Evolutionary conservation across 805 yeast genomes (phyloP).

Genomic region (Monosporozyma yasuniensis): DNA sequence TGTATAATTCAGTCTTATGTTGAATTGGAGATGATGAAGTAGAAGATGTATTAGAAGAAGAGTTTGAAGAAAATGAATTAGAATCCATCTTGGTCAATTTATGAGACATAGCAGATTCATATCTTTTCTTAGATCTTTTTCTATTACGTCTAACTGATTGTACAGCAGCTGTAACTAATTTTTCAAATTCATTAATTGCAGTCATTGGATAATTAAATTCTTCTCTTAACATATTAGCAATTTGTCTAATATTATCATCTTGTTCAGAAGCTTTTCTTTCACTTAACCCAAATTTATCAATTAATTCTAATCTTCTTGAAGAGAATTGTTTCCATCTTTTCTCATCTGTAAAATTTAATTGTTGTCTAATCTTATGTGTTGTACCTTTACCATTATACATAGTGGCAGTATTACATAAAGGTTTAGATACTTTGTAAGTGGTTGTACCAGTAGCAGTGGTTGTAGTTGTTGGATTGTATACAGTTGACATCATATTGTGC

Average conservation of each 20-base stretch:
- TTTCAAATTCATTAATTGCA: slow-evolving; percentile 68
- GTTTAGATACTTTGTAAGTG: not conserved
- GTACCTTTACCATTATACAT: slow-evolving; percentile 26
- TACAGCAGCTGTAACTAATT: slow-evolving; percentile 85
- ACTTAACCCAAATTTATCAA: slow-evolving; percentile 56
- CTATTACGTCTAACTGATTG: slow-evolving; percentile 89
- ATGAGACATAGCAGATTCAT: not conserved
- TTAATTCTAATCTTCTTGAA: slow-evolving; percentile 81
- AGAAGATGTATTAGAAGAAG: not conserved
- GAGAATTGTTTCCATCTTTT: slow-evolving; percentile 82
- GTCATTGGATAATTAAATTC: slow-evolving; percentile 67
- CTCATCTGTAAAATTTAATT: slow-evolving; percentile 72
- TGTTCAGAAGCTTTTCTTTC: slow-evolving; percentile 86
- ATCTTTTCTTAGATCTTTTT: slow-evolving; percentile 48
- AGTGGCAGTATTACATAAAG: not conserved
- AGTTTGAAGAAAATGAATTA: not conserved
- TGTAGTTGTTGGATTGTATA: not conserved
- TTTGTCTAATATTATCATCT: slow-evolving; percentile 67
- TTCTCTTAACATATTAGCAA: slow-evolving; percentile 64
- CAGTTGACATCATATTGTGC: not conserved
- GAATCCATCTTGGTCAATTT: not conserved
- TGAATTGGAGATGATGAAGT: not conserved
- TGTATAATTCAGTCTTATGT: not conserved
- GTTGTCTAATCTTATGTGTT: slow-evolving; percentile 36
- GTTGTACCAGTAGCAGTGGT: too few relatives aligned